phyloP scores from a whole-genome alignment of 1,139 yeast species.

The Diutina ranongensis region DNA sequence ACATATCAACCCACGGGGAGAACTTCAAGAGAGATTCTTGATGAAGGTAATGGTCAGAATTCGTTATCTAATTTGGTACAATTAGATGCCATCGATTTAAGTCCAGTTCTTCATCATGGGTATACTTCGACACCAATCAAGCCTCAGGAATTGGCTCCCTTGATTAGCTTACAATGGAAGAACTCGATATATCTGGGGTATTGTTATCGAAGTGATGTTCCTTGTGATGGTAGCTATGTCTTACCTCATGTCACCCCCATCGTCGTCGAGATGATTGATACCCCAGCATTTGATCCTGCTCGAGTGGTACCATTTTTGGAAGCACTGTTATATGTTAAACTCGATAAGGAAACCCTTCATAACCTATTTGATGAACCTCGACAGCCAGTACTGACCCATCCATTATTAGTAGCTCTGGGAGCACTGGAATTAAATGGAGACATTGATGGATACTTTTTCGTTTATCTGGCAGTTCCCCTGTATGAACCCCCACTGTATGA shows the following conservation, averaged over 20 bases:
- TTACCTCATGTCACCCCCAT: slow-evolving; percentile 35
- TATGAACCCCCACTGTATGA: slow-evolving; percentile 41
- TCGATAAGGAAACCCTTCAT: slow-evolving; percentile 46
- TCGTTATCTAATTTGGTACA: slow-evolving; percentile 10
- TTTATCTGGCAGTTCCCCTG: slow-evolving; percentile 57
- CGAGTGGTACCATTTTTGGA: slow-evolving; percentile 65
- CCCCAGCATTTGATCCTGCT: slow-evolving; percentile 56
- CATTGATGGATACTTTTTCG: slow-evolving; percentile 61
- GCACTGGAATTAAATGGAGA: slow-evolving; percentile 65
- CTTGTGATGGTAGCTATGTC: slow-evolving; percentile 8
- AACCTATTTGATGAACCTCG: slow-evolving; percentile 61
- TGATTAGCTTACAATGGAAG: not conserved
- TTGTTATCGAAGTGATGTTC: slow-evolving; percentile 9
- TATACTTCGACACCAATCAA: slow-evolving; percentile 4
- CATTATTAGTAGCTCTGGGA: slow-evolving; percentile 64
- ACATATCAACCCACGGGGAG: slow-evolving; percentile 31
- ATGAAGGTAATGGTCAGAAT: slow-evolving; percentile 21
- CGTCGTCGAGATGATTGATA: slow-evolving; percentile 55
- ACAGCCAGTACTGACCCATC: slow-evolving; percentile 50
- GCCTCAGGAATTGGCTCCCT: not conserved
- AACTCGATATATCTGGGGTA: slow-evolving; percentile 7
- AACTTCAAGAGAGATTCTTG: slow-evolving; percentile 31
- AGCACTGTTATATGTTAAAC: slow-evolving; percentile 49
- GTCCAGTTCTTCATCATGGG: slow-evolving; percentile 21
- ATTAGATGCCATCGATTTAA: slow-evolving; percentile 13